Evolutionary conservation across 108 stramenopile genomes (phyloP), one percentile per base, ranked within the genome.

Genomic region (Fistulifera pelliculosa): DNA sequence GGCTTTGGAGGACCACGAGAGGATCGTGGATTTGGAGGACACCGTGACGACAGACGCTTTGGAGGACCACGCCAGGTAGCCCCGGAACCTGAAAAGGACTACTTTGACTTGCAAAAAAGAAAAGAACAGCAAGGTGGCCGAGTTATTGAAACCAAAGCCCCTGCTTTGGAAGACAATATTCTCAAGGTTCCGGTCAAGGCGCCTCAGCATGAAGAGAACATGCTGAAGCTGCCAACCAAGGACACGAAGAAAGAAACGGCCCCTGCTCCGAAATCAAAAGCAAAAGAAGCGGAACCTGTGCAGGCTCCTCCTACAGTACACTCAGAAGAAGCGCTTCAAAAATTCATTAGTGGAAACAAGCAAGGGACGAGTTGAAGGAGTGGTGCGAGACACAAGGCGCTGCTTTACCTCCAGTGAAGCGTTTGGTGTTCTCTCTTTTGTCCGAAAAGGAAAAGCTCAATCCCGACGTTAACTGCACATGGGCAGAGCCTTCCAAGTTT

Each of bases 381-480:
- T 85, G 83, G 89, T 66, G 76, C 47, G 47, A 45, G 28, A 68
- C 75, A 15, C 69, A 78, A 52, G 54, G 67, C 25, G 40, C 47
- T 2, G 38, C 70, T 12, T 43, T 87, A 38, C 79, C 80, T 14
- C 57, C 75, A 25, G 69, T 87, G 4, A 79, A 80, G 43, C 80
- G 81, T 15, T 58, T 87, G 6, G 71, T 91, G 0, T 79, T 73
- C 39, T 63, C 71, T n/a, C 55, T 87, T 18, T 57, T 91, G 28
- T 55, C 58, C 0, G 75, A 83, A 65, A 80, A 66, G 11, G 61
- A n/a, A n/a, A n/a, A 77, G 27, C 67, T 76, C 14, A 76, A 77
- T 38, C 85, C 85, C 28, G 77, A 87, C 54, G 64, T 77, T 7
- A 70, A 80, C 31, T 92, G 90, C 58, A 50, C 45, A 3, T 92